Percentiles rank a stretch among this genome's conserved stretches.
phyloP scores from a whole-genome alignment of 2,329 filamentous ascomycete genomes.

The Biscogniauxia marginata region DNA sequence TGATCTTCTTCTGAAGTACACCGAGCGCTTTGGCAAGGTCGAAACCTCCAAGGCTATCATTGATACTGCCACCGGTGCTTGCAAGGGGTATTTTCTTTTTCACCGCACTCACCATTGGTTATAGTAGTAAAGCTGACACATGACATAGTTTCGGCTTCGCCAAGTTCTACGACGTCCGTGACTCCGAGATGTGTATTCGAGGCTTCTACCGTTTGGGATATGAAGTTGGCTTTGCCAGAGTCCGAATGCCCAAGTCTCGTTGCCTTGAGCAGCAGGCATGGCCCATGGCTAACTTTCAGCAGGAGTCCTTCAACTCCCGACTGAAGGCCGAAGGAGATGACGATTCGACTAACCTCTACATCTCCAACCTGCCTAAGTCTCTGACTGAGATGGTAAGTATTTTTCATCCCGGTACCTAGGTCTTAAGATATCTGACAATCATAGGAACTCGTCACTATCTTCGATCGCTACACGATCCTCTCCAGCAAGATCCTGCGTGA shows the following conservation, averaged over 20 bases:
- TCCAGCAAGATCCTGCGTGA: constrained; percentile 96
- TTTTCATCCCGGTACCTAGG: neutral
- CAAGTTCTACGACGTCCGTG: constrained; percentile 82
- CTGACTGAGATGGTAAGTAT: constrained; percentile 81
- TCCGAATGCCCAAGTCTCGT: constrained; percentile 42
- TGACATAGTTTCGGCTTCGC: constrained; percentile 85
- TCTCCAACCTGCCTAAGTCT: constrained; percentile 91
- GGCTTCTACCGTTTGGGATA: constrained; percentile 94
- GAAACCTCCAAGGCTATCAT: constrained; percentile 99
- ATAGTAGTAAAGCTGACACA: constrained; percentile 27
- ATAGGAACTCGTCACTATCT: constrained; percentile 75
- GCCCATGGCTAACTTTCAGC: constrained; percentile 2
- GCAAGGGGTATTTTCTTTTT: constrained; percentile 75
- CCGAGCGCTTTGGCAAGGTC: constrained; percentile 85
- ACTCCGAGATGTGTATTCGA: constrained; percentile 94
- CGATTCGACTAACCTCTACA: constrained; percentile 90
- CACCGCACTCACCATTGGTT: neutral
- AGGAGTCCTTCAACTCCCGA: constrained; percentile 98
- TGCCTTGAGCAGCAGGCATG: constrained; percentile 2
- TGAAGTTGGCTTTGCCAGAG: constrained; percentile 94
- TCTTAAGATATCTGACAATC: constrained; percentile 17
- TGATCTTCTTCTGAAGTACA: constrained; percentile 78
- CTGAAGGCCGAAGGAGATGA: constrained; percentile 95
- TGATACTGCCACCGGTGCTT: constrained; percentile 86
- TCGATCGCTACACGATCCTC: constrained; percentile 76